Conservation (phyloP, 2,329 filamentous ascomycete genomes). For the Pezicula radicicola region DNA sequence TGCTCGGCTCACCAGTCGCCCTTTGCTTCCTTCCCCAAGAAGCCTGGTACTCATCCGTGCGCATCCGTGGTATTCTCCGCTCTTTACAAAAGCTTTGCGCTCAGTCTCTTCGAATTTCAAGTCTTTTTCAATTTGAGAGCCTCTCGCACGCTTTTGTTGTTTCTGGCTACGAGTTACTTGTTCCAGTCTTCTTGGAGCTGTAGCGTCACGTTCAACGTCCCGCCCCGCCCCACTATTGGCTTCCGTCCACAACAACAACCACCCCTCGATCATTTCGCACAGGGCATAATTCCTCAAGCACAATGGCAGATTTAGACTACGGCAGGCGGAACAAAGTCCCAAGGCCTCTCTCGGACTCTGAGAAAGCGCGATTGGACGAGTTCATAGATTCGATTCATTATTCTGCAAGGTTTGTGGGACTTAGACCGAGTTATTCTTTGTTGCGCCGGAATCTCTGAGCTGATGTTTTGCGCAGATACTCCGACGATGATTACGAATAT, state of each 20-base stretch:
- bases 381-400: constrained; percentile 95
- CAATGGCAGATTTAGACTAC: constrained; percentile 51
- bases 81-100: too few relatives aligned
- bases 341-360: constrained; percentile 73
- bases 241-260: background rate
- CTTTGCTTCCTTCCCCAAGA: too few relatives aligned
- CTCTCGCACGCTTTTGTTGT: background rate
- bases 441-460: constrained; percentile 1
- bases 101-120: too few relatives aligned
- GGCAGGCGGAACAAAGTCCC: constrained; percentile 84
- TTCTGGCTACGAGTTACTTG: background rate
- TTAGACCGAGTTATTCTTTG: background rate
- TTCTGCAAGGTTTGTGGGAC: constrained; percentile 69
- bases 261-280: background rate
- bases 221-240: background rate
- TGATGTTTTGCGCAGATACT: constrained; percentile 63
- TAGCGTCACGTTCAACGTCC: background rate
- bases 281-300: constrained; percentile 7
- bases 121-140: background rate
- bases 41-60: too few relatives aligned
- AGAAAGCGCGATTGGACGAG: constrained; percentile 83
- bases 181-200: background rate
- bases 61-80: too few relatives aligned
- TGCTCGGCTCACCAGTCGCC: too few relatives aligned
- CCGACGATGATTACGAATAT: constrained; percentile 91